Base-by-base conservation (phyloP, 2,329 filamentous ascomycete species). In the Didymella exigua region DNA sequence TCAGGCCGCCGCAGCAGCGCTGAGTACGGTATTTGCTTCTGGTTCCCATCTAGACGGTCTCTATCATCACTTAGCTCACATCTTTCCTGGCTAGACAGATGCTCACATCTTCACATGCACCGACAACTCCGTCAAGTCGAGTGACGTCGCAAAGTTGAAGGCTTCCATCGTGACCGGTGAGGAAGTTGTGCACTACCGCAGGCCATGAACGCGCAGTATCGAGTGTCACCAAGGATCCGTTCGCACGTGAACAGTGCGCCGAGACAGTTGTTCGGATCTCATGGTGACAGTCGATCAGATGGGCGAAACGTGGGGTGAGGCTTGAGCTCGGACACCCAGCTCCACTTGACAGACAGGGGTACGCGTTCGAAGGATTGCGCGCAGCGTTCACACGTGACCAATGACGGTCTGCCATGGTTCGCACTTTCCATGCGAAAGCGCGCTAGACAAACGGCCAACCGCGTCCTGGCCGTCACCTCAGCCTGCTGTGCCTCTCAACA, bases 91-190 rank as follows among this genome's bases (percentile, higher is more conserved):
- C 29, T 31, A 37, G 18, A 27, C 16, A 11, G 23, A 10, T 16
- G 14, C 83, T 60, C 77, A 87, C 86, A 88, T 84, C 76, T 84
- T 85, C 59, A 88, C 78, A 66, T 82, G 80, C 49, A 88, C 80
- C 18, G 89, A 86, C 61, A 93, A 85, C 51, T 69, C 61, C 66
- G 91, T 84, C 66, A 98, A 82, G 75, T 90, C 87, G 62, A 91
- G 89, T 56, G 95, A 96, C 70, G 88, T 91, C 64, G 91, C 93
- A 79, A 98, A 98, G 26, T 93, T 96, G 77, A 96, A 97, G 47
- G 93, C 89, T 78, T 99, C 95, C 91, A 97, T 97, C 37, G 59
- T 36, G 47, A 38, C 40, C 45, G 49, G 34, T 48, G 56, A 33
- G 60, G 61, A 45, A 59, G 63, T 44, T 52, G 60, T 34, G 38